Conservation (phyloP, 768 basidiomycete genomes). For the Lactifluus subvellereus region DNA sequence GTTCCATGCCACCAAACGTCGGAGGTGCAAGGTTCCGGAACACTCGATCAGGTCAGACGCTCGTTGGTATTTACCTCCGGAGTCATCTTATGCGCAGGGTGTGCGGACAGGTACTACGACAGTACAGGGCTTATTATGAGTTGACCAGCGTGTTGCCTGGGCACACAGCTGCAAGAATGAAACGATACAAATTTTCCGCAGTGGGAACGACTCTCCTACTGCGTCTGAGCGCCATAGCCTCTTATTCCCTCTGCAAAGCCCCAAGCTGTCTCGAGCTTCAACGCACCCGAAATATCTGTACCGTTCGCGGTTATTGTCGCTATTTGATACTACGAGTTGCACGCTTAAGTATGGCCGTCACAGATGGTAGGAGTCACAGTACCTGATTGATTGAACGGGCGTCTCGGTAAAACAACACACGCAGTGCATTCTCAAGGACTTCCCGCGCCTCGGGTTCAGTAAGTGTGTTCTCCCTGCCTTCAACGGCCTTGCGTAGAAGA, state of each 20-base stretch:
- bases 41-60: background rate
- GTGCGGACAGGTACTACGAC: too few species aligned
- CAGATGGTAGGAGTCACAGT: conserved; percentile 22
- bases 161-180: background rate
- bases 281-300: conserved; percentile 71
- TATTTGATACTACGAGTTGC: conserved; percentile 78
- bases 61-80: background rate
- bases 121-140: background rate
- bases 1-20: background rate
- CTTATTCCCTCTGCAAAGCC: conserved; percentile 87
- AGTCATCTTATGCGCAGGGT: background rate
- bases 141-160: background rate
- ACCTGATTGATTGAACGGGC: conserved; percentile 96
- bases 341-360: background rate
- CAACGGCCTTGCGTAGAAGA: conserved; percentile 83
- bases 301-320: conserved; percentile 80
- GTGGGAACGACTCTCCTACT: conserved; percentile 39
- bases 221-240: conserved; percentile 88
- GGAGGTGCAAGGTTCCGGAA: background rate
- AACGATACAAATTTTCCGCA: conserved; percentile 6
- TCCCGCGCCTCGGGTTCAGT: conserved; percentile 73
- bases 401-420: conserved; percentile 93
- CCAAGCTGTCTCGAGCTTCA: conserved; percentile 76
- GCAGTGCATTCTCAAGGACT: conserved; percentile 82
- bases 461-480: conserved; percentile 67